Evolutionary conservation across 306 rosid species (phyloP), one percentile per base, ranked within the genome.

Genomic region (Senna tora): DNA sequence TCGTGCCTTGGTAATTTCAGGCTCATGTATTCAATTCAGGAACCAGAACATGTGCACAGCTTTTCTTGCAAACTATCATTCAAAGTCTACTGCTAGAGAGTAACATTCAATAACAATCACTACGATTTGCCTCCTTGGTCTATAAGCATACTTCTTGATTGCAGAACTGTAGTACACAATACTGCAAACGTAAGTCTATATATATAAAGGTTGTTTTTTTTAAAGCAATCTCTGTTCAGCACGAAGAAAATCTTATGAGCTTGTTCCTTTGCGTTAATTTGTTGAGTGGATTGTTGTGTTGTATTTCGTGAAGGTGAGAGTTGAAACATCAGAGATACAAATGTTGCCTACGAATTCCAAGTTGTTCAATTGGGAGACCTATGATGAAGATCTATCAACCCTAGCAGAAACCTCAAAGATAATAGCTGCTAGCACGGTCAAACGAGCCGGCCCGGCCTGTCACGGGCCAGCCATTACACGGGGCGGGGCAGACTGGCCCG

Each of bases 61-160:
- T 52, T 94, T 94, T 82, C 93, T 94, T 8, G 81, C 95, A 53
- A 94, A 94, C 79, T 86, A 75, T 79, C 81, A 89, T 60, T 17
- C 84, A 4, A 68, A 67, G 20, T 82, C 93, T 49, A 81, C 88
- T 28, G 95, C 91, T 39, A 81, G 78, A n/a, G n/a, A 42, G 97
- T 91, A 82, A 73, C 51, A 2, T 94, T 91, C 79, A 91, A 91
- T 59, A 89, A 89, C 74, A 72, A 57, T 82, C 91, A 81, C 74
- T 88, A 91, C 43, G 82, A 83, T 69, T 80, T 94, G 81, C 99
- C 99, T 81, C 82, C 96, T 84, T 94, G 99, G 99, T 94, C 99
- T 49, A 80, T 89, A 71, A 94, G 99, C 85, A 94, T 94, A 63
- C 96, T 94, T 52, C 99, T 97, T 10, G 96, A 94, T 80, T 94